Conservation (phyloP, 805 yeast species). For the Candida dajiaensis region DNA sequence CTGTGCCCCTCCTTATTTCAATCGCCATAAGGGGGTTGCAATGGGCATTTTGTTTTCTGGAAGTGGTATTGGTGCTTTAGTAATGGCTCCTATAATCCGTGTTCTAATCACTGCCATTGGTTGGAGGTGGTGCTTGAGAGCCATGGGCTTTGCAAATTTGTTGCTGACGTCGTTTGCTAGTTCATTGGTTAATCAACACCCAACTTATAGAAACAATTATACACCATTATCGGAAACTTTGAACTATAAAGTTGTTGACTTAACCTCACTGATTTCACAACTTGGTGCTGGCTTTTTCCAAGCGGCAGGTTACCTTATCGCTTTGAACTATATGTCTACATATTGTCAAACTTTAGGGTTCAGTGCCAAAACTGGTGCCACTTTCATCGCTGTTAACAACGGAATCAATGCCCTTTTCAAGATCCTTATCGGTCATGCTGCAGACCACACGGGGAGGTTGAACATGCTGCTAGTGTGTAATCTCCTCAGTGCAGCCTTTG, state of each 20-base stretch:
- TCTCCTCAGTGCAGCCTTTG: constrained; percentile 27
- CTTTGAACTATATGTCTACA: constrained; percentile 24
- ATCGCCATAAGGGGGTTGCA: constrained; percentile 28
- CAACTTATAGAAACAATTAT: constrained; percentile 1
- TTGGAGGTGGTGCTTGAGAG: constrained; percentile 31
- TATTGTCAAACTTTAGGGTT: constrained; percentile 29
- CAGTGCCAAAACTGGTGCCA: constrained; percentile 26
- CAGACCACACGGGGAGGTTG: constrained; percentile 36
- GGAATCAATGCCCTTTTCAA: constrained; percentile 27
- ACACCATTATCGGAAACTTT: constrained; percentile 5
- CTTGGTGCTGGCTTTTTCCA: constrained; percentile 21
- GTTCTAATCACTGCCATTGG: constrained; percentile 24
- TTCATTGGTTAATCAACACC: constrained; percentile 8
- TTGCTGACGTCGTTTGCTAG: background rate
- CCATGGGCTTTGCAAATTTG: constrained; percentile 26
- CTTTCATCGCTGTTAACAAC: constrained; percentile 31
- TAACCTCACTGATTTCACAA: constrained; percentile 7
- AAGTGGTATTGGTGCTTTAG: constrained; percentile 32
- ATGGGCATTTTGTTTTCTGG: constrained; percentile 32
- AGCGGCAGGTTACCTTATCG: background rate
- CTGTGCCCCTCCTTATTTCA: constrained; percentile 29
- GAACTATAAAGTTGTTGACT: constrained; percentile 7
- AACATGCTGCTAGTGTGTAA: constrained; percentile 37
- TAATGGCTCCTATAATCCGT: constrained; percentile 26
- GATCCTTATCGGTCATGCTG: constrained; percentile 31